phyloP scores from a whole-genome alignment of 1,284 basidiomycete species.

The Cutaneotrichosporon dermatis region DNA sequence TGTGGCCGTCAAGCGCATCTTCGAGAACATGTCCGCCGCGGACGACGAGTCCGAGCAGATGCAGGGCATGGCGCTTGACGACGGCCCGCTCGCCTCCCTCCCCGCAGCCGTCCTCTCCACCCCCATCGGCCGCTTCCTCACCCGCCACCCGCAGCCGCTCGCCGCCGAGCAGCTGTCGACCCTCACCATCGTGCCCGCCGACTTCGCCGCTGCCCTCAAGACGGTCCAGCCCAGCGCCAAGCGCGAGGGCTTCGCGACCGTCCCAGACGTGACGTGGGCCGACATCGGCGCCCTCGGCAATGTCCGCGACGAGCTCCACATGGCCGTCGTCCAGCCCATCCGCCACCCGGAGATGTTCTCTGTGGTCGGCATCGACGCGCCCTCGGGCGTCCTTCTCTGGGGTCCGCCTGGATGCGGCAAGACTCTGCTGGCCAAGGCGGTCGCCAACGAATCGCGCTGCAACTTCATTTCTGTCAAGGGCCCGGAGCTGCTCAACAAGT shows the following conservation, averaged over 20 bases:
- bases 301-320: conserved; percentile 85
- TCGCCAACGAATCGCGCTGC: conserved; percentile 87
- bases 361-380: conserved; percentile 76
- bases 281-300: conserved; percentile 88
- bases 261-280: conserved; percentile 91
- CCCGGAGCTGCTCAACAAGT: conserved; percentile 91
- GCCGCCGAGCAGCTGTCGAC: conserved; percentile 70
- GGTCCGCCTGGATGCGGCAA: conserved; percentile 97
- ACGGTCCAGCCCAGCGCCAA: conserved; percentile 93
- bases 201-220: conserved; percentile 74
- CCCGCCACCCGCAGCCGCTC: conserved; percentile 72
- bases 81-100: conserved; percentile 36
- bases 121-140: conserved; percentile 84
- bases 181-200: conserved; percentile 70
- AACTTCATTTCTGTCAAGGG: conserved; percentile 98
- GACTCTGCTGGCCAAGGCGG: conserved; percentile 91
- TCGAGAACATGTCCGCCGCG: conserved; percentile 68
- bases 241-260: conserved; percentile 94
- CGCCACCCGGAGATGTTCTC: conserved; percentile 81
- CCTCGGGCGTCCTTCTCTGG: conserved; percentile 93
- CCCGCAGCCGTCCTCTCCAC: conserved; percentile 53
- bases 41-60: conserved; percentile 16
- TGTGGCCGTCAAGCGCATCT: conserved; percentile 93
- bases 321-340: conserved; percentile 97
- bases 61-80: conserved; percentile 32